Conservation (phyloP, 163 green algal genomes). For the Scenedesmus sp. region DNA sequence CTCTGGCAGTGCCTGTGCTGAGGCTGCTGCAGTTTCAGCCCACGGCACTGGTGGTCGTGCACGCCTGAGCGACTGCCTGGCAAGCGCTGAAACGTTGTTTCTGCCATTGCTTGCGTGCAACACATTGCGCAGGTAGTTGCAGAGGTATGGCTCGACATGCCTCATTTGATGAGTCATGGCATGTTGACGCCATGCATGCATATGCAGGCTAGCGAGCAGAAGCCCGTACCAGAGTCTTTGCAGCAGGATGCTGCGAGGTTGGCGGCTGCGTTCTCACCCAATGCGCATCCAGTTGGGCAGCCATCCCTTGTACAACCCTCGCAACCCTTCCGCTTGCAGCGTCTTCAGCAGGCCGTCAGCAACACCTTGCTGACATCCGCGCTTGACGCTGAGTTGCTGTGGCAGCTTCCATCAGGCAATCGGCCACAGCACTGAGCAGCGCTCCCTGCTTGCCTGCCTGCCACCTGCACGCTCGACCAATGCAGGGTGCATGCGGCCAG, state of each 20-base stretch:
- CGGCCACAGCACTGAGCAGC: too few species aligned
- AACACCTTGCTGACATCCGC: too few species aligned
- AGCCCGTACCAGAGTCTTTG: neutral
- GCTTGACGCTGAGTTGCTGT: too few species aligned
- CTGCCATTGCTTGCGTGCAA: neutral
- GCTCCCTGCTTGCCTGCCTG: too few species aligned
- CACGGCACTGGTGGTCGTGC: neutral
- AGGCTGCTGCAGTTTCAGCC: too few species aligned
- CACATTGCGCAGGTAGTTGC: neutral
- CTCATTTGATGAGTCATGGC: neutral
- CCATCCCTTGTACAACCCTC: constrained; percentile 52
- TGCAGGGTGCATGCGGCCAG: too few species aligned
- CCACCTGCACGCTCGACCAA: too few species aligned
- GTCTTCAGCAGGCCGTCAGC: constrained; percentile 39
- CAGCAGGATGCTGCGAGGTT: too few species aligned
- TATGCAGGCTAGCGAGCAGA: neutral
- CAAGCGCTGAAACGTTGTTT: neutral
- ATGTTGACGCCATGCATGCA: neutral
- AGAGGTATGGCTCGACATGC: neutral
- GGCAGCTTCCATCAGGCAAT: too few species aligned
- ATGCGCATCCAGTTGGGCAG: constrained; percentile 49
- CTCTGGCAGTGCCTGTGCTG: neutral
- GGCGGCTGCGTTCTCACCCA: neutral
- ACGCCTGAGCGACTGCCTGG: neutral
- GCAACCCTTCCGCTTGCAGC: constrained; percentile 7